A percentile compares a stretch with the other conserved stretches of the same genome.
These are phyloP conservation scores for Trifolium dubium DNA, from an alignment of 306 rosid genomes.

Conservation along the genomic window DNA sequence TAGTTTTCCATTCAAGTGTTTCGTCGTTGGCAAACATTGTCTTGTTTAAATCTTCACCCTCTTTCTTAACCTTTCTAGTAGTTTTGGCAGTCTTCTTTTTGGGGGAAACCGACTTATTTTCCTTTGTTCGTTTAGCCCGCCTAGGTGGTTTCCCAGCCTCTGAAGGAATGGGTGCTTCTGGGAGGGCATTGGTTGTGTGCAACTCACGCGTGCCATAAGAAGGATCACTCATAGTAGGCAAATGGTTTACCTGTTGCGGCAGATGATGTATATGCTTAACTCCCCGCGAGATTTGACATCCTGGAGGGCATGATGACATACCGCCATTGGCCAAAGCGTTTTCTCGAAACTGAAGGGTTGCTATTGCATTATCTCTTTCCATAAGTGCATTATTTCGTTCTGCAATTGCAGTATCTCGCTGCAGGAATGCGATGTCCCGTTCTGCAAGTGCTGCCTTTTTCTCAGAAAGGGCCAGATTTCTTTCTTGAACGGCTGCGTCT, in stretches of 20 bases:
- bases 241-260: conserved; percentile 70
- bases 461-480: conserved; percentile 91
- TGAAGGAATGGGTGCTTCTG: conserved; percentile 56
- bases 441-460: conserved; percentile 90
- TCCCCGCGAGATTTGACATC: conserved; percentile 96
- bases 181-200: conserved; percentile 65
- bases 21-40: conserved; percentile 58
- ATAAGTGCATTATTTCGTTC: conserved; percentile 81
- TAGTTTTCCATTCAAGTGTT: conserved; percentile 77
- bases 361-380: conserved; percentile 90
- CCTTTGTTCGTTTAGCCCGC: conserved; percentile 76
- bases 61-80: conserved; percentile 75
- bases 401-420: conserved; percentile 87
- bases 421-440: conserved; percentile 87
- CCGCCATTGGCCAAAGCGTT: conserved; percentile 59
- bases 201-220: conserved; percentile 68
- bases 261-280: conserved; percentile 94
- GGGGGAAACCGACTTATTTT: conserved; percentile 64
- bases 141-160: conserved; percentile 64
- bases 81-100: conserved; percentile 72
- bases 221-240: conserved; percentile 67
- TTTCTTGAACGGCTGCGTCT: conserved; percentile 91
- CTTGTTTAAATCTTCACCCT: conserved; percentile 76
- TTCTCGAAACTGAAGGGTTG: conserved; percentile 85
- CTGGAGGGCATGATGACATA: conserved; percentile 86